Evolutionary conservation across 768 basidiomycete genomes (phyloP).

Genomic region (Lactarius deliciosus): DNA sequence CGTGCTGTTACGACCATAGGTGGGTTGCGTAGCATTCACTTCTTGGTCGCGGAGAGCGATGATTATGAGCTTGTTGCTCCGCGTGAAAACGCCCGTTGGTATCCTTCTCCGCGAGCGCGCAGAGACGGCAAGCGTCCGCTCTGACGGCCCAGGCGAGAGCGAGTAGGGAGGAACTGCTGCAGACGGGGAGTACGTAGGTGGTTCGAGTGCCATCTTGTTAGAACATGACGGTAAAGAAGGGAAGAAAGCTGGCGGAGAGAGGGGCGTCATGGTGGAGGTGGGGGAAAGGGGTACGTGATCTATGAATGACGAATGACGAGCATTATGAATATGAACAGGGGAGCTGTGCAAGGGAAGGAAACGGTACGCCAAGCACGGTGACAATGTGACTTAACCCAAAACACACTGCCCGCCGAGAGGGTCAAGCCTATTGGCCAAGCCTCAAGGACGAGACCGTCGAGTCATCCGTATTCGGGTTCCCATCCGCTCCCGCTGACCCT

Average conservation of each 20-base stretch:
- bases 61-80: conserved; percentile 41
- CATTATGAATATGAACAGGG: conserved; percentile 2
- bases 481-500: background rate
- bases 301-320: background rate
- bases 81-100: conserved; percentile 45
- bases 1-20: conserved; percentile 44
- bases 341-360: conserved; percentile 4
- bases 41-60: conserved; percentile 51
- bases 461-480: background rate
- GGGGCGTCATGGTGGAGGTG: conserved; percentile 2
- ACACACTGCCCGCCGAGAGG: background rate
- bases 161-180: conserved; percentile 59
- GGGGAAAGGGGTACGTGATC: conserved; percentile 12
- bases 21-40: conserved; percentile 39
- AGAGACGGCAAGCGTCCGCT: conserved; percentile 53
- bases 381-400: background rate
- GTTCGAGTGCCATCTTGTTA: conserved; percentile 17
- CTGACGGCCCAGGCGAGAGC: conserved; percentile 49
- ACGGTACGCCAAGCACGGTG: conserved; percentile 2
- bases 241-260: background rate
- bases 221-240: background rate
- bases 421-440: background rate
- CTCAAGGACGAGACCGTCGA: background rate
- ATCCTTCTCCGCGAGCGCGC: conserved; percentile 31
- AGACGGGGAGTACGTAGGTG: conserved; percentile 58